Percentiles rank a stretch among this genome's conserved stretches.
Evolutionary conservation across 495 filamentous ascomycete species (phyloP).

Genomic region (Podospora comata): DNA sequence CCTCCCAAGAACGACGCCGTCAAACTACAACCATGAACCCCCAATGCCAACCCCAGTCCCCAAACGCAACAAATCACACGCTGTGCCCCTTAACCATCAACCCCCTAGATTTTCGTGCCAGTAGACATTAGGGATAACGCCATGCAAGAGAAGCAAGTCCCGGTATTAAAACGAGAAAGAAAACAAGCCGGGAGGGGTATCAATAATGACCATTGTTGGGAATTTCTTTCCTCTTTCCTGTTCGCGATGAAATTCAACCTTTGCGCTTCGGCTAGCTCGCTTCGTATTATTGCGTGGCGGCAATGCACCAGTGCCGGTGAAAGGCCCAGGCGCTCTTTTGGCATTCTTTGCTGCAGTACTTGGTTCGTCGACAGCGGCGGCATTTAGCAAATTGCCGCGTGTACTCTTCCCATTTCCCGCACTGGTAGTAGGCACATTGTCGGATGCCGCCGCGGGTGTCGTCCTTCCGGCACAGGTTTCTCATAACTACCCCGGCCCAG

Average conservation of each 20-base stretch:
- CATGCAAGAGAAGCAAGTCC: constrained; percentile 2
- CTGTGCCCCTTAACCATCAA: constrained; percentile 5
- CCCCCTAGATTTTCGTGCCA: not conserved
- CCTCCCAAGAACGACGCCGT: not conserved
- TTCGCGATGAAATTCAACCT: not conserved
- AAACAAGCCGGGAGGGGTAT: constrained; percentile 33
- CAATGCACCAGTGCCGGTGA: constrained; percentile 95
- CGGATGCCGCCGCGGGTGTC: constrained; percentile 89
- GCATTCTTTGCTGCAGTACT: constrained; percentile 99
- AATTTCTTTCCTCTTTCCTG: not conserved
- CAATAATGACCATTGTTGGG: constrained; percentile 29
- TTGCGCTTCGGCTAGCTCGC: not conserved
- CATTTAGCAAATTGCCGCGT: constrained; percentile 97
- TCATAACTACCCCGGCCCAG: constrained; percentile 98
- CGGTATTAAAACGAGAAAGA: not conserved
- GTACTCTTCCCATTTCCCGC: constrained; percentile 95
- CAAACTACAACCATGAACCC: not conserved
- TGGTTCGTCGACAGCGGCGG: constrained; percentile 90
- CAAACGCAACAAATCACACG: constrained; percentile 4
- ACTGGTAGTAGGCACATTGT: constrained; percentile 96
- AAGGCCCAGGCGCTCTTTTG: constrained; percentile 98
- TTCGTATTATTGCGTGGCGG: constrained; percentile 52
- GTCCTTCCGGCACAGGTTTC: constrained; percentile 97
- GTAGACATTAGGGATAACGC: constrained; percentile 13
- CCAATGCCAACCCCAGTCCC: not conserved